These are phyloP conservation scores for Sporothrix variecibatus DNA, from an alignment of 2,329 filamentous ascomycete genomes.

Conservation along the genomic window DNA sequence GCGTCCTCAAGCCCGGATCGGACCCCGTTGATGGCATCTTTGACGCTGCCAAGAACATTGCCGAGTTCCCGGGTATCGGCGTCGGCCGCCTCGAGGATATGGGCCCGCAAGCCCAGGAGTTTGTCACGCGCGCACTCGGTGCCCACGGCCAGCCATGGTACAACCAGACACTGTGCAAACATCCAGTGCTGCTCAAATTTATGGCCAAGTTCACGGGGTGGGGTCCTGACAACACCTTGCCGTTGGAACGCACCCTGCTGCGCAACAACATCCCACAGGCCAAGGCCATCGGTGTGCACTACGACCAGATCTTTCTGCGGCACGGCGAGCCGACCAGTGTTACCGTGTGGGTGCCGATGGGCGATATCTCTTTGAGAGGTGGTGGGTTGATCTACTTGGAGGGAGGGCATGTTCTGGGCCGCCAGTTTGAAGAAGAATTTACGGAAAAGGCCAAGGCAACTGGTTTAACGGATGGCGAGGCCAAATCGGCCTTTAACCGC, in stretches of 20 bases:
- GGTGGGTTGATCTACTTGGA: slow-evolving; percentile 63
- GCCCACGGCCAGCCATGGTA: slow-evolving; percentile 58
- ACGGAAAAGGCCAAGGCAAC: slow-evolving; percentile 48
- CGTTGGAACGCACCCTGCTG: slow-evolving; percentile 51
- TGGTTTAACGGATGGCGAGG: slow-evolving; percentile 55
- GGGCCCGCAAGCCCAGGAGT: slow-evolving; percentile 25
- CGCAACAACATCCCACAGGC: slow-evolving; percentile 59
- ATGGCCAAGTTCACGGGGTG: slow-evolving; percentile 56
- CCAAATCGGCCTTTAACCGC: slow-evolving; percentile 54
- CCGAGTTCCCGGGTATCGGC: slow-evolving; percentile 55
- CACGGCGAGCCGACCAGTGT: slow-evolving; percentile 56
- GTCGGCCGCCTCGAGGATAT: slow-evolving; percentile 49
- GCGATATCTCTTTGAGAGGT: slow-evolving; percentile 54
- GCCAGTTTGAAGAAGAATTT: slow-evolving; percentile 54
- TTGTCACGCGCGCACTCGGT: slow-evolving; percentile 44
- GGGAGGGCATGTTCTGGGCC: slow-evolving; percentile 45
- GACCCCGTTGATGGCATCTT: slow-evolving; percentile 57
- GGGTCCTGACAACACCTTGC: slow-evolving; percentile 48
- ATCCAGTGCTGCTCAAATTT: slow-evolving; percentile 52
- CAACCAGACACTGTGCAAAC: slow-evolving; percentile 55
- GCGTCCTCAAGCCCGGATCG: slow-evolving; percentile 56
- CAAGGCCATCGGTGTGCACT: slow-evolving; percentile 61
- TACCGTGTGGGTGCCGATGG: slow-evolving; percentile 61
- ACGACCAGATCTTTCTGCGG: slow-evolving; percentile 60
- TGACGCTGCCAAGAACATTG: slow-evolving; percentile 44